These are phyloP conservation scores for Clohesyomyces aquaticus DNA, from an alignment of 495 filamentous ascomycete genomes.

Conservation along the genomic window DNA sequence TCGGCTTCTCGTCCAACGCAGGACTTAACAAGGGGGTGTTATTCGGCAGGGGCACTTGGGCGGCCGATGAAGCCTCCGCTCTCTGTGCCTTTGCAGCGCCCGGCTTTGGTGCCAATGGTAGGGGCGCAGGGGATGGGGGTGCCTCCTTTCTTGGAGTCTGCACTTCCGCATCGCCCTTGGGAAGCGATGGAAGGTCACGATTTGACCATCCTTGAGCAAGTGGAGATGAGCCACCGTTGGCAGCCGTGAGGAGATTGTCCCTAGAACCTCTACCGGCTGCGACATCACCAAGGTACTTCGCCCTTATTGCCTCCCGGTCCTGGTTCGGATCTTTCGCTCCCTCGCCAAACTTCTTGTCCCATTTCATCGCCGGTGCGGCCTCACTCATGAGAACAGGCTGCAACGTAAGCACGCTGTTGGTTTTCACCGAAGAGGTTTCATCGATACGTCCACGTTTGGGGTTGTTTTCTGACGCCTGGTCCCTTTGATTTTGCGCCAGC, in stretches of 20 bases:
- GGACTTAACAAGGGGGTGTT: slow-evolving; percentile 3
- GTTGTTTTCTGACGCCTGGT: slow-evolving; percentile 45
- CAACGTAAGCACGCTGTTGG: slow-evolving; percentile 87
- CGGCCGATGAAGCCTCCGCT: slow-evolving; percentile 31
- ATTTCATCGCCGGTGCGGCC: slow-evolving; percentile 92
- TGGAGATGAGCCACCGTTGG: slow-evolving; percentile 33
- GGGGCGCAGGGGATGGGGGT: slow-evolving; percentile 28
- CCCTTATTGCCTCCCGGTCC: slow-evolving; percentile 77
- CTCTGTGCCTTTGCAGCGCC: slow-evolving; percentile 3
- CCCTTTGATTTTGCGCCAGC: slow-evolving; percentile 68
- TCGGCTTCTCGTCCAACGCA: slow-evolving; percentile 40
- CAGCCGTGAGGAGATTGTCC: slow-evolving; percentile 31
- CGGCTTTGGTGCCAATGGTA: slow-evolving; percentile 22
- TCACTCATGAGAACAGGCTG: slow-evolving; percentile 84
- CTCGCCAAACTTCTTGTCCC: slow-evolving; percentile 88
- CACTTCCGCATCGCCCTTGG: slow-evolving; percentile 17
- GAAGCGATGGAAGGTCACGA: slow-evolving; percentile 43
- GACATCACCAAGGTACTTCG: slow-evolving; percentile 75
- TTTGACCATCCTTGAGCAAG: slow-evolving; percentile 30
- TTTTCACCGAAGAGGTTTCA: slow-evolving; percentile 68
- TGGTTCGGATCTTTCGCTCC: slow-evolving; percentile 48
- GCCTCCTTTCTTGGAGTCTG: slow-evolving; percentile 14
- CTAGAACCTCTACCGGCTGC: slow-evolving; percentile 64
- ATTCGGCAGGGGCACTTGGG: slow-evolving; percentile 25
- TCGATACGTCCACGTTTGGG: slow-evolving; percentile 48